Conservation (phyloP, 2,329 filamentous ascomycete species). For the Ophiocordyceps sinensis region DNA sequence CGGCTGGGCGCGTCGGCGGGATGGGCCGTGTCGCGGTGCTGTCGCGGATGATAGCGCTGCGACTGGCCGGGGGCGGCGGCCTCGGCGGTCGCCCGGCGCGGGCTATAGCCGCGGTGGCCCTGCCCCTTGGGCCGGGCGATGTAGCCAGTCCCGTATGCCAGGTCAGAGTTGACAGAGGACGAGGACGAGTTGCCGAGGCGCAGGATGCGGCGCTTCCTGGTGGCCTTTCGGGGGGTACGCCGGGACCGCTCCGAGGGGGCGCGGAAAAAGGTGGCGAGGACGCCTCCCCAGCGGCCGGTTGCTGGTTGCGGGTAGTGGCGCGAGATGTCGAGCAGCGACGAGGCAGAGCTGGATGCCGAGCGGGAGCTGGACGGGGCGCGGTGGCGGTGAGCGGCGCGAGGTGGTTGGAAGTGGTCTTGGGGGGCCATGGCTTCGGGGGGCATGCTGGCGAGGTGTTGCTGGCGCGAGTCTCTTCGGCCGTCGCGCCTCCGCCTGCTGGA, state of each 20-base stretch:
- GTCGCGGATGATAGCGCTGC: not conserved
- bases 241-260: conserved; percentile 40
- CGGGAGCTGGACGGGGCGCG: conserved; percentile 19
- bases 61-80: too few relatives aligned
- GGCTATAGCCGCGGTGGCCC: conserved; percentile 1
- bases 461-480: conserved; percentile 15
- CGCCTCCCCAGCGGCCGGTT: conserved; percentile 32
- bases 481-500: conserved; percentile 32
- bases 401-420: conserved; percentile 1
- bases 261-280: conserved; percentile 49
- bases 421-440: conserved; percentile 7
- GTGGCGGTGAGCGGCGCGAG: not conserved
- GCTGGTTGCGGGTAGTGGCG: conserved; percentile 27
- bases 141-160: conserved; percentile 52
- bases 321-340: conserved; percentile 54
- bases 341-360: conserved; percentile 36
- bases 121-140: conserved; percentile 24
- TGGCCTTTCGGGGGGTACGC: conserved; percentile 23
- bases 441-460: conserved; percentile 9
- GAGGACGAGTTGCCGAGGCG: conserved; percentile 49
- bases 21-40: not conserved
- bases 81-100: not conserved
- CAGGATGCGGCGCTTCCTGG: conserved; percentile 38
- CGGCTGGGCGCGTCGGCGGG: conserved; percentile 1
- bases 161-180: conserved; percentile 52